Evolutionary conservation across 805 yeast genomes (phyloP), one percentile per base, ranked within the genome.

Genomic region (Ogataea thermomethanolica): DNA sequence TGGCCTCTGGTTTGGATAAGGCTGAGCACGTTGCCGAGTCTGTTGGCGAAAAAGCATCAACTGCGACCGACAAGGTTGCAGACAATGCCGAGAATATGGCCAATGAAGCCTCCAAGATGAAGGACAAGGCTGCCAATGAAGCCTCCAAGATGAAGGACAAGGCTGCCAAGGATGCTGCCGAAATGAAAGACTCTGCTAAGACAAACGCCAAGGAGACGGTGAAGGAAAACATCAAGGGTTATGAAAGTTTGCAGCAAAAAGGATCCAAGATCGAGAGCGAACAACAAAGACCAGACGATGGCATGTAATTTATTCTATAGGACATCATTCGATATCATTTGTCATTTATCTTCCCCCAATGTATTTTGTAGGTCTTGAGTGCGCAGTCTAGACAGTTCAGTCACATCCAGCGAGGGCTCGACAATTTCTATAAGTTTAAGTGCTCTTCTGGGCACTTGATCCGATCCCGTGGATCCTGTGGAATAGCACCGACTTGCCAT

Each of bases 241-340:
- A 69, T 54, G 41, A 59, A 25, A 49, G 58, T 48, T 61, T 70
- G 46, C 70, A 69, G 52, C 71, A 70, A 41, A 70, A 69, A 51
- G 75, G 74, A 10, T 29, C 59, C 36, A 63, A 69, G 47, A 58
- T 61, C 14, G 73, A 70, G 48, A 44, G 53, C 28, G 74, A 70
- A 52, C 74, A 71, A 50, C 61, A 65, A 50, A 62, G 76, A 38
- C 73, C 74, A 6, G 74, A 70, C 29, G 75, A 71, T 49, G 73
- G 64, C n/a, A 50, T 69, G 24, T 67, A 56, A 51, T 17, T 11
- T 5, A n/a, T 14, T 24, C 24, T 17, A 22, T 29, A 29, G 11
- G 20, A 17, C 20, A 17, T 17, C 27, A 23, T 22, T 24, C 6
- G 15, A 30, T 30, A 20, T 4, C 23, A 17, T 20, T 30, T 11